Evolutionary conservation across 1,139 yeast genomes (phyloP), one percentile per base, ranked within the genome.

Genomic region (Suhomyces yuchorum): DNA sequence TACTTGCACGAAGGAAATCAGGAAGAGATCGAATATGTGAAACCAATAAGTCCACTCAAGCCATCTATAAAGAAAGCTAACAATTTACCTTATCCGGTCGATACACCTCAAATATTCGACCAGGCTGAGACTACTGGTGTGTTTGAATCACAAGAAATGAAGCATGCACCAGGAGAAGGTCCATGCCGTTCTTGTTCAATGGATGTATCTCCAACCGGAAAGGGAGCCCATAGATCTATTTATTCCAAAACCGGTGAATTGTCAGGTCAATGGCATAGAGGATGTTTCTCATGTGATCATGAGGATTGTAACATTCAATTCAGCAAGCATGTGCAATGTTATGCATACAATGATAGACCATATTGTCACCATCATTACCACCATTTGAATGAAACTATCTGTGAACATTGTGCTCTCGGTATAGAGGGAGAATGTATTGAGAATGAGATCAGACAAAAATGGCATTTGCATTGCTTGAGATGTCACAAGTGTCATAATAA

Each of bases 191-290:
- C 70, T 34, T 92, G 99, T 70, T 61, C 66, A 8, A 56, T 64
- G 24, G 67, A 62, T 19, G 80, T 85, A 36, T 61, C 59, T 12
- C 43, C 84, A 73, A 38, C 81, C 73, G 70, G 80, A 77, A 51
- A 81, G 41, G 79, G 79, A 0, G 41, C 62, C 3, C 58, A 65
- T 36, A 70, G 67, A 53, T 62, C 79, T 0, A 68, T 93, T n/a
- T 86, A 83, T 63, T 89, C 97, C 11, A 84, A 81, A 54, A 90
- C 89, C 44, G 86, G 87, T 19, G 92, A 87, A 57, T 71, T 93
- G 37, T 80, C 92, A 1, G 99, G 99, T 0, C 95, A 91, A 66
- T 92, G 98, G 98, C 99, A 93, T 64, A 77, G 96, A 44, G 70
- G 75, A 14, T 93, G 99, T 64, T 92, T 93, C 71, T 70, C 73